Conservation (phyloP, 164 flowering plant species). For the Magnolia officinalis region DNA sequence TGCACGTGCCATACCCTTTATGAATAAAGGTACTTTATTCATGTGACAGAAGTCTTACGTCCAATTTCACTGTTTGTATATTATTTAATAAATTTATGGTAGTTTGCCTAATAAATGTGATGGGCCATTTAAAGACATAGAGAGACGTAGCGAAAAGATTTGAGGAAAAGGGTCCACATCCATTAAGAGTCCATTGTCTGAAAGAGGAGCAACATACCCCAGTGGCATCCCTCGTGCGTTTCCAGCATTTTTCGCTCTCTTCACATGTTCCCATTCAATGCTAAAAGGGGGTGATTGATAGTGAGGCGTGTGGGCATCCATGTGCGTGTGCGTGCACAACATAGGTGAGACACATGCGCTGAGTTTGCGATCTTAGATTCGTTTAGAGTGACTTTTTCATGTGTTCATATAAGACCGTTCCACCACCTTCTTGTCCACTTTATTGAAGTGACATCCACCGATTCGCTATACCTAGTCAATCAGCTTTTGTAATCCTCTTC, state of each 20-base stretch:
- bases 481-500: too few species aligned
- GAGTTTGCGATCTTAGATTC: too few species aligned
- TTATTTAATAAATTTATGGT: not conserved
- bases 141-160: too few species aligned
- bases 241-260: not conserved
- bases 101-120: not conserved
- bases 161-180: conserved; percentile 1
- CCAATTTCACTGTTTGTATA: too few species aligned
- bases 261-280: not conserved
- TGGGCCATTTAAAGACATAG: not conserved
- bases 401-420: not conserved
- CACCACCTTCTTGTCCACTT: not conserved
- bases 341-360: too few species aligned
- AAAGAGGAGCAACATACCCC: conserved; percentile 2
- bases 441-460: not conserved
- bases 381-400: not conserved
- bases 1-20: too few species aligned
- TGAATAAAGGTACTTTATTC: too few species aligned
- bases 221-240: conserved; percentile 9
- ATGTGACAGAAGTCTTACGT: too few species aligned
- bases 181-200: not conserved
- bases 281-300: too few species aligned
- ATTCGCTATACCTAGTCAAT: too few species aligned
- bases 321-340: not conserved
- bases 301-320: too few species aligned